These are phyloP conservation scores for Chaetomium cochliodes DNA, from an alignment of 495 filamentous ascomycete genomes.

Conservation along the genomic window DNA sequence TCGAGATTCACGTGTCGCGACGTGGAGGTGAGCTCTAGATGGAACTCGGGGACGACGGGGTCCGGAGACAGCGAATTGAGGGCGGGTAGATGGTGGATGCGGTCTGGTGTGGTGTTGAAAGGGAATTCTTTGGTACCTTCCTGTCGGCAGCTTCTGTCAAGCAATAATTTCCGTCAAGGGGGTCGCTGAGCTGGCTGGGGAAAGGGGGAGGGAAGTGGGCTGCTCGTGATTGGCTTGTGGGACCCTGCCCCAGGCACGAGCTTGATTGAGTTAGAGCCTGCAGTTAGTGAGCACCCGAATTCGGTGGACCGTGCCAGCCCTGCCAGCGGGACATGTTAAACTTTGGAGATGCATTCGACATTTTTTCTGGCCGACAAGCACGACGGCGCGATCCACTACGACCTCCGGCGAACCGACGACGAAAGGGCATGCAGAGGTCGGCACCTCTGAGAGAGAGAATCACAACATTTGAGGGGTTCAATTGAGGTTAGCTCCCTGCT, in stretches of 20 bases:
- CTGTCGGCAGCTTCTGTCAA: slow-evolving; percentile 40
- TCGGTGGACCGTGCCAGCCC: slow-evolving; percentile 35
- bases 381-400: slow-evolving; percentile 23
- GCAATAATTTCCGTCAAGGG: slow-evolving; percentile 53
- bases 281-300: slow-evolving; percentile 20
- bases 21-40: slow-evolving; percentile 20
- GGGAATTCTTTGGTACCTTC: slow-evolving; percentile 39
- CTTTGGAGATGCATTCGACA: slow-evolving; percentile 25
- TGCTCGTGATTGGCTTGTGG: slow-evolving; percentile 42
- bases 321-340: slow-evolving; percentile 6
- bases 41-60: slow-evolving; percentile 4
- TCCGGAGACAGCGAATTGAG: slow-evolving; percentile 18
- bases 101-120: slow-evolving; percentile 22
- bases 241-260: slow-evolving; percentile 37
- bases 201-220: slow-evolving; percentile 44
- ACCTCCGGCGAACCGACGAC: slow-evolving; percentile 14
- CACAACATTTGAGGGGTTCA: not conserved
- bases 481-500: not conserved
- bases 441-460: not conserved
- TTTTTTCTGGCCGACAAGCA: slow-evolving; percentile 29
- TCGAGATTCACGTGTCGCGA: slow-evolving; percentile 24
- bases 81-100: slow-evolving; percentile 21
- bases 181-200: slow-evolving; percentile 36
- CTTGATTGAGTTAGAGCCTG: slow-evolving; percentile 29
- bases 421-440: slow-evolving; percentile 13